Evolutionary conservation across 1,139 yeast species (phyloP).

Genomic region (Scheffersomyces cryptocercus): DNA sequence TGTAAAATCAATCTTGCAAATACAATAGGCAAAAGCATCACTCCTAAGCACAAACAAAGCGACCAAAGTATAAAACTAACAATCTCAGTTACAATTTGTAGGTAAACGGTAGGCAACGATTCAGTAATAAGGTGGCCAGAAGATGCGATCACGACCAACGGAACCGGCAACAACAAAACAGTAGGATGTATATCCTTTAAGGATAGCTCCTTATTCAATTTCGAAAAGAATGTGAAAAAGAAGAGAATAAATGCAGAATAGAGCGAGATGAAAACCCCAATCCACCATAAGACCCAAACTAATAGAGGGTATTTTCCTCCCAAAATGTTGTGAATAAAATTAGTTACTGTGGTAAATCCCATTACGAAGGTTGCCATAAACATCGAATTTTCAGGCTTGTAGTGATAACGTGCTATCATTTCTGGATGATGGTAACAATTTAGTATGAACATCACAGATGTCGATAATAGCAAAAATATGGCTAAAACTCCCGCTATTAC

Average conservation of each 20-base stretch:
- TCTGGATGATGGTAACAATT: slow-evolving; percentile 37
- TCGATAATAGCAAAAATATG: slow-evolving; percentile 45
- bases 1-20: slow-evolving; percentile 57
- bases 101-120: slow-evolving; percentile 38
- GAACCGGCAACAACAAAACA: slow-evolving; percentile 62
- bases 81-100: slow-evolving; percentile 53
- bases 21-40: slow-evolving; percentile 54
- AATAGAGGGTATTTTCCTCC: slow-evolving; percentile 32
- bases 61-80: slow-evolving; percentile 64
- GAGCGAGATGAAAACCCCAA: slow-evolving; percentile 53
- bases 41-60: slow-evolving; percentile 63
- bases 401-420: slow-evolving; percentile 34
- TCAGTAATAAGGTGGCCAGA: slow-evolving; percentile 57
- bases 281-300: slow-evolving; percentile 69
- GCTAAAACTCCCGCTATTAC: slow-evolving; percentile 58
- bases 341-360: slow-evolving; percentile 71
- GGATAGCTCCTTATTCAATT: slow-evolving; percentile 7
- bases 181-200: not conserved
- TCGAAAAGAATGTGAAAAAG: slow-evolving; percentile 9
- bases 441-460: slow-evolving; percentile 36
- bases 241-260: slow-evolving; percentile 19
- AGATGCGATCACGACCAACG: slow-evolving; percentile 73
- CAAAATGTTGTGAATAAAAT: slow-evolving; percentile 46
- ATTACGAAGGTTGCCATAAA: slow-evolving; percentile 81
- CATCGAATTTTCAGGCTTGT: slow-evolving; percentile 51